Percentiles rank a stretch among this genome's conserved stretches.
Conservation (phyloP, 2,329 filamentous ascomycete species). For the Clarireedia sp. region DNA sequence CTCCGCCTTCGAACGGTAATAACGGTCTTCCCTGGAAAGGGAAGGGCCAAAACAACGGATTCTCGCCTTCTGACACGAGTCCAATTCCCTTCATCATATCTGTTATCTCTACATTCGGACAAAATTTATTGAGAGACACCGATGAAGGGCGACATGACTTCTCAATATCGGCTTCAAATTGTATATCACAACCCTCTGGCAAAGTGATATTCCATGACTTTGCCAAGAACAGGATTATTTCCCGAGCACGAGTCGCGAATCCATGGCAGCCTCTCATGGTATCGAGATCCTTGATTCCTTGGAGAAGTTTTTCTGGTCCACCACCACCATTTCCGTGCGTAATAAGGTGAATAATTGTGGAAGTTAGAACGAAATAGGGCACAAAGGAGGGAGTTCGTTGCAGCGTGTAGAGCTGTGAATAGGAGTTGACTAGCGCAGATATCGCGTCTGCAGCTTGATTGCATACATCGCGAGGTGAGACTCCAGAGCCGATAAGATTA, state of each 20-base stretch:
- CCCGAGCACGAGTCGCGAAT: conserved; percentile 22
- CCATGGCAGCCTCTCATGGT: conserved; percentile 46
- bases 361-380: conserved; percentile 27
- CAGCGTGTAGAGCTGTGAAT: conserved; percentile 27
- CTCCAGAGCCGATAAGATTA: conserved; percentile 18
- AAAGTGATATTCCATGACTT: conserved; percentile 52
- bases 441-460: conserved; percentile 31
- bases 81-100: conserved; percentile 29
- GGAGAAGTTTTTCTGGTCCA: conserved; percentile 36
- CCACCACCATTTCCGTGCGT: conserved; percentile 22
- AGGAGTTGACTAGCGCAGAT: conserved; percentile 27
- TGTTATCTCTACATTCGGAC: conserved; percentile 15
- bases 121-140: conserved; percentile 21
- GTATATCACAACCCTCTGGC: conserved; percentile 33
- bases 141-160: conserved; percentile 11
- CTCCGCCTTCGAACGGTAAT: conserved; percentile 6
- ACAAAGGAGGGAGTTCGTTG: conserved; percentile 28
- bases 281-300: conserved; percentile 48
- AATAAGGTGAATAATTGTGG: conserved; percentile 24
- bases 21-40: conserved; percentile 26
- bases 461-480: conserved; percentile 27
- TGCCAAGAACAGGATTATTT: conserved; percentile 48
- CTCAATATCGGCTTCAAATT: conserved; percentile 25
- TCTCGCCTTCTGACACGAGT: conserved; percentile 5
- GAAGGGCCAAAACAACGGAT: conserved; percentile 27